Conservation (phyloP, 2,329 filamentous ascomycete genomes). For the Clarireedia homoeocarpa region DNA sequence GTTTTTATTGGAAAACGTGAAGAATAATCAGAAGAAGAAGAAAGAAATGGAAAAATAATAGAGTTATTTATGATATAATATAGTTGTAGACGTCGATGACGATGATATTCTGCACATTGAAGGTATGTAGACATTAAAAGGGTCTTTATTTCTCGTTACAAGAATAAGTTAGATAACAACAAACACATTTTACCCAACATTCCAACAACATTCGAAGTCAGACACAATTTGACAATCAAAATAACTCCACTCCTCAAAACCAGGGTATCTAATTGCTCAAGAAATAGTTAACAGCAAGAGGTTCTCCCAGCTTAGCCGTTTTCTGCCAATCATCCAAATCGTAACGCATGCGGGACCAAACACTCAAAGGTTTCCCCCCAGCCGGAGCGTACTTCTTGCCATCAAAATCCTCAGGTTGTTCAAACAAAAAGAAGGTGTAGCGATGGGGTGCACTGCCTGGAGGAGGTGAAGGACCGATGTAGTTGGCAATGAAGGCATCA, state of each 20-base stretch:
- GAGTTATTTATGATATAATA: no score
- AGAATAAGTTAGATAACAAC: no score
- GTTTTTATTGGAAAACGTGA: no score
- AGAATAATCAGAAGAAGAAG: no score
- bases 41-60: no score
- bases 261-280: slow-evolving; percentile 21
- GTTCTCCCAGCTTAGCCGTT: slow-evolving; percentile 27
- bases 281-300: slow-evolving; percentile 35
- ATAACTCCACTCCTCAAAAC: not conserved
- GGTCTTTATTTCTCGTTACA: no score
- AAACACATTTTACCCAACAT: no score
- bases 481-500: slow-evolving; percentile 31
- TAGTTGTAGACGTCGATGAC: no score
- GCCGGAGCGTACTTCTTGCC: slow-evolving; percentile 29
- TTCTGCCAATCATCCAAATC: slow-evolving; percentile 35
- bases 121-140: no score
- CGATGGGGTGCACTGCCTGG: slow-evolving; percentile 39
- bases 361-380: slow-evolving; percentile 31
- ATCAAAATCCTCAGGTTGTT: slow-evolving; percentile 37
- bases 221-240: no score
- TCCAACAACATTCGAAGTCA: no score
- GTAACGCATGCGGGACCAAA: slow-evolving; percentile 34
- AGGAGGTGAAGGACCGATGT: slow-evolving; percentile 40
- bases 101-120: no score
- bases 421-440: slow-evolving; percentile 42